Percentiles rank a stretch among this genome's conserved stretches.
Conservation (phyloP, 768 basidiomycete species). For the Lactarius vividus region DNA sequence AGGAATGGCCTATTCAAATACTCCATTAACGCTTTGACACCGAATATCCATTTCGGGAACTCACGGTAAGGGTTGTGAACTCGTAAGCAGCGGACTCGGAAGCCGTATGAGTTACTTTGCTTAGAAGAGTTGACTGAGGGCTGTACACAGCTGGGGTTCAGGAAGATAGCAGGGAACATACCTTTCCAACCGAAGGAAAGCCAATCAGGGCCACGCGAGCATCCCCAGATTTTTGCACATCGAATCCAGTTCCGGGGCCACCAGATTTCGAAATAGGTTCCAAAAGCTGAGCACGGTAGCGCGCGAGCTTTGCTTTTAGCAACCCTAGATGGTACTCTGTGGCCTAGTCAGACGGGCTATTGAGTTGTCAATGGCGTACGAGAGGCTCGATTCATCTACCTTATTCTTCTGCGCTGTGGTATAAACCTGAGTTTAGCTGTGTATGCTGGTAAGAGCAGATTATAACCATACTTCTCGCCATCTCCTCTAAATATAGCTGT, state of each 20-base stretch:
- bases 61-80: constrained; percentile 86
- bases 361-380: neutral
- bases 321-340: constrained; percentile 94
- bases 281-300: constrained; percentile 91
- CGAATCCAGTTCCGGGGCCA: constrained; percentile 79
- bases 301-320: constrained; percentile 90
- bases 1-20: constrained; percentile 72
- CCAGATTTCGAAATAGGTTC: constrained; percentile 87
- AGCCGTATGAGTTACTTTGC: constrained; percentile 87
- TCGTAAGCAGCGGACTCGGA: constrained; percentile 92
- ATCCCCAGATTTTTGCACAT: constrained; percentile 85
- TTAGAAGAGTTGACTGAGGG: constrained; percentile 80
- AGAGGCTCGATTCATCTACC: constrained; percentile 45
- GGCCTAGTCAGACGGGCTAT: constrained; percentile 47
- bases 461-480: constrained; percentile 79
- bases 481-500: constrained; percentile 67
- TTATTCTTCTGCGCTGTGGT: constrained; percentile 90
- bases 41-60: constrained; percentile 24
- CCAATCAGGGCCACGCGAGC: constrained; percentile 91
- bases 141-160: constrained; percentile 11
- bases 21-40: neutral
- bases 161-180: constrained; percentile 28
- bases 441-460: constrained; percentile 1
- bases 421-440: constrained; percentile 1
- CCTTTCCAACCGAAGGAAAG: constrained; percentile 94